Percentiles rank a stretch among this genome's conserved stretches.
phyloP scores from a whole-genome alignment of 331 rosid genomes.

The Malus hybrid region DNA sequence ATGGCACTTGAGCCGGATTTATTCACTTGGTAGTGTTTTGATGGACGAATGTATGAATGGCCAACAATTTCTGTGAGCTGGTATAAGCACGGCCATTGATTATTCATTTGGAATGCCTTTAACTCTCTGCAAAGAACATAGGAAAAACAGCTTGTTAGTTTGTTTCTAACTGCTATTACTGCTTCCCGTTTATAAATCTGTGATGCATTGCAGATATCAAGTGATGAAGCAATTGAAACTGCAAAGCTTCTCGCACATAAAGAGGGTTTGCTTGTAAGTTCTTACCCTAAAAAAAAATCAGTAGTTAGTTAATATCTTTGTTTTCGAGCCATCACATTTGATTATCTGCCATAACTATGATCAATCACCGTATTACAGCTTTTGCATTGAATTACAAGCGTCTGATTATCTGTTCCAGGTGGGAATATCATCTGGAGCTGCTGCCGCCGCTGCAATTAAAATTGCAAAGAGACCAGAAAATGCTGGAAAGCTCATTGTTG shows the following conservation, averaged over 20 bases:
- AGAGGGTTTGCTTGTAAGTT: slow-evolving; percentile 59
- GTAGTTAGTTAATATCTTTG: background rate
- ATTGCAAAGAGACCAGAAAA: slow-evolving; percentile 61
- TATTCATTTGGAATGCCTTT: background rate
- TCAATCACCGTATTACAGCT: background rate
- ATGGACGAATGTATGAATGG: background rate
- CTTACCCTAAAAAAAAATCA: background rate
- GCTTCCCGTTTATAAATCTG: background rate
- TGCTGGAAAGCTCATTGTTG: slow-evolving; percentile 73
- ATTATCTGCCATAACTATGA: background rate
- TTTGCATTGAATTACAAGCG: background rate
- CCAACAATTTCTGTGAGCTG: background rate
- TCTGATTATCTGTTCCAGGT: slow-evolving; percentile 22
- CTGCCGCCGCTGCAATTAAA: slow-evolving; percentile 56
- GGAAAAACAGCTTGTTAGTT: background rate
- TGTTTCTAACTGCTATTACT: background rate
- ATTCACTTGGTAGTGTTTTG: background rate
- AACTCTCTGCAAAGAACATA: too few species aligned
- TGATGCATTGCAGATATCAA: slow-evolving; percentile 35
- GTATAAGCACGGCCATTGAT: background rate
- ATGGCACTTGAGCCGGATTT: background rate
- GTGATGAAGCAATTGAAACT: slow-evolving; percentile 58
- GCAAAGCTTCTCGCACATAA: slow-evolving; percentile 52
- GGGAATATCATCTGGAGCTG: slow-evolving; percentile 64
- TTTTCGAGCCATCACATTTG: background rate